These are phyloP conservation scores for Ascochyta lentis DNA, from an alignment of 2,329 filamentous ascomycete genomes.

Conservation along the genomic window DNA sequence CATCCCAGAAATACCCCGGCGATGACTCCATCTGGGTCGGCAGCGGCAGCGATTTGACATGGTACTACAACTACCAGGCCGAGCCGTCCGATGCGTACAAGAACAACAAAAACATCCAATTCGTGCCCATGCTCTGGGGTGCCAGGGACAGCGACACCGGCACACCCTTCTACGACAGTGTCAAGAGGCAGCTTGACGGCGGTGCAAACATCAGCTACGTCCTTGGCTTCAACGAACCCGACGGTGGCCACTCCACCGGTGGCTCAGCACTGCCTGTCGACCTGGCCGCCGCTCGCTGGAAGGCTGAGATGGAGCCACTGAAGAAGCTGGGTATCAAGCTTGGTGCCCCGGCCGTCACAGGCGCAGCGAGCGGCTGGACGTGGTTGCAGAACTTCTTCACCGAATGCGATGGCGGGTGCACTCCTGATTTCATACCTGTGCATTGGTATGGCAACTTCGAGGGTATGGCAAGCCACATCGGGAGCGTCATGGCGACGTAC, in stretches of 20 bases:
- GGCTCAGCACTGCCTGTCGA: slow-evolving; percentile 68
- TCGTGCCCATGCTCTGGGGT: slow-evolving; percentile 84
- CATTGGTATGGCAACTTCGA: slow-evolving; percentile 70
- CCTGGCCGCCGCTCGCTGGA: slow-evolving; percentile 72
- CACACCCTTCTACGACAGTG: slow-evolving; percentile 66
- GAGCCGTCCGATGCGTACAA: slow-evolving; percentile 62
- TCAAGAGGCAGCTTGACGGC: slow-evolving; percentile 61
- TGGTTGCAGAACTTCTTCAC: slow-evolving; percentile 74
- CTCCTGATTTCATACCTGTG: slow-evolving; percentile 58
- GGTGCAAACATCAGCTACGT: slow-evolving; percentile 69
- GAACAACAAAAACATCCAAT: slow-evolving; percentile 62
- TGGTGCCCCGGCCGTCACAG: slow-evolving; percentile 74
- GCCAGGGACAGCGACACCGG: slow-evolving; percentile 51
- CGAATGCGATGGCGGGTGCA: slow-evolving; percentile 59
- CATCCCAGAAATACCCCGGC: slow-evolving; percentile 59
- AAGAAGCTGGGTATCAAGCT: slow-evolving; percentile 67
- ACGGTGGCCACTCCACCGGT: slow-evolving; percentile 62
- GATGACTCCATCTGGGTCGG: slow-evolving; percentile 73
- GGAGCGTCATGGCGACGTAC: slow-evolving; percentile 61
- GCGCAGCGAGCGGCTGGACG: slow-evolving; percentile 63
- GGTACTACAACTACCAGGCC: slow-evolving; percentile 83
- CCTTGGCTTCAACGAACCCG: slow-evolving; percentile 82
- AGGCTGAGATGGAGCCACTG: slow-evolving; percentile 73
- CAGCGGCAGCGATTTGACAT: slow-evolving; percentile 66
- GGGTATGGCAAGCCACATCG: slow-evolving; percentile 71